phyloP scores from a whole-genome alignment of 2,329 filamentous ascomycete species.

The Lasiodiplodia theobromae region DNA sequence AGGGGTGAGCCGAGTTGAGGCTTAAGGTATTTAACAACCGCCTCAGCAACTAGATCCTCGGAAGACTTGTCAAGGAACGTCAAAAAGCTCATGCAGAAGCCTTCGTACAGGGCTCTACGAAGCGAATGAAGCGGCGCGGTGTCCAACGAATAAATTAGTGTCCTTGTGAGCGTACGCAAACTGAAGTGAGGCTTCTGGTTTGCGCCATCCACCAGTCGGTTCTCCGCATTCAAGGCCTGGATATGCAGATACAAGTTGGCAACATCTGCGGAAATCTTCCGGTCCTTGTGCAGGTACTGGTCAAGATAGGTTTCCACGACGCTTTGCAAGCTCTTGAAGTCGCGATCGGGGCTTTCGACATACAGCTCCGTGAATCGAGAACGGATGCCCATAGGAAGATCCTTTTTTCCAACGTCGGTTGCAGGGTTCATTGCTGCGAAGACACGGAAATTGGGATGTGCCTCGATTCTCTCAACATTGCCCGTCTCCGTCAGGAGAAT shows the following conservation, averaged over 20 bases:
- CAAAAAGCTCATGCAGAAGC: constrained; percentile 97
- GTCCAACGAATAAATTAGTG: constrained; percentile 85
- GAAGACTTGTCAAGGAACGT: constrained; percentile 86
- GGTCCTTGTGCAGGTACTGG: constrained; percentile 60
- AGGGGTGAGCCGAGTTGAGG: constrained; percentile 81
- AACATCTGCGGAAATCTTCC: constrained; percentile 79
- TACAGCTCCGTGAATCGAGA: constrained; percentile 97
- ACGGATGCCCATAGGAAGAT: constrained; percentile 85
- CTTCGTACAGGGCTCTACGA: constrained; percentile 87
- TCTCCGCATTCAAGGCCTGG: constrained; percentile 80
- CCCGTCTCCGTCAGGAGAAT: constrained; percentile 92
- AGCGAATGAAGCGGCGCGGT: constrained; percentile 85
- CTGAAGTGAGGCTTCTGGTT: constrained; percentile 98
- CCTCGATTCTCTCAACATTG: constrained; percentile 86
- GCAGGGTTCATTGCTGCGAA: constrained; percentile 99
- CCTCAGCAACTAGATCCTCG: constrained; percentile 76
- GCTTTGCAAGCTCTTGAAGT: constrained; percentile 82
- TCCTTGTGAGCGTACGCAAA: constrained; percentile 88
- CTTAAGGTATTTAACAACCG: constrained; percentile 81
- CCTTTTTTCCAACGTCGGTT: constrained; percentile 95
- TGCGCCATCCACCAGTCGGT: constrained; percentile 89
- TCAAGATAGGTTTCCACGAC: constrained; percentile 89
- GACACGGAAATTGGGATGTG: constrained; percentile 91
- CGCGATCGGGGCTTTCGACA: constrained; percentile 86
- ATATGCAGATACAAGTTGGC: constrained; percentile 88